Percentiles rank a stretch among this genome's conserved stretches.
Conservation (phyloP, 1,284 basidiomycete species). For the Sphaerobolus stellatus region DNA sequence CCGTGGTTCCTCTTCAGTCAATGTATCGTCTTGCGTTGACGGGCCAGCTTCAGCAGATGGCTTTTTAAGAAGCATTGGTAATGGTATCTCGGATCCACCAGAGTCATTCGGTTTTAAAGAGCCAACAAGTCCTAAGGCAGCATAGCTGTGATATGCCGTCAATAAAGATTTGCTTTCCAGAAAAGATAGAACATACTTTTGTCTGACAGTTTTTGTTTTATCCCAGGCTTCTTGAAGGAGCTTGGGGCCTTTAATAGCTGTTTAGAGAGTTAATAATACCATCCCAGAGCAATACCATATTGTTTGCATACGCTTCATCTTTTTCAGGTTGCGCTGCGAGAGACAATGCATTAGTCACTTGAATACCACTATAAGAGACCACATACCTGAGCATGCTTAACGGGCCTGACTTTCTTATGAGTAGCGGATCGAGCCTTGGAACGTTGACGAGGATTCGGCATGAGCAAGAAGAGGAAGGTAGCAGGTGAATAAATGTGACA, state of each 20-base stretch:
- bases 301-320: constrained; percentile 11
- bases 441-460: constrained; percentile 93
- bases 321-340: constrained; percentile 8
- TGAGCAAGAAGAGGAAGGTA: constrained; percentile 41
- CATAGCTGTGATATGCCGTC: constrained; percentile 55
- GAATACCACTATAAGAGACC: constrained; percentile 5
- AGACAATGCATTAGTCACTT: not conserved
- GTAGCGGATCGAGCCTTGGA: constrained; percentile 74
- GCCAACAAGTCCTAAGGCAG: constrained; percentile 70
- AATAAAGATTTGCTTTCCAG: not conserved
- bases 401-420: constrained; percentile 68
- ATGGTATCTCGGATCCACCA: constrained; percentile 56
- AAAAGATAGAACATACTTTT: constrained; percentile 69
- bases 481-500: too few relatives aligned
- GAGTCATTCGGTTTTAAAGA: constrained; percentile 63
- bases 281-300: not conserved
- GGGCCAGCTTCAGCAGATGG: constrained; percentile 7
- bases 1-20: constrained; percentile 46
- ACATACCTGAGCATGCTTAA: constrained; percentile 67
- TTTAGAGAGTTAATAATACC: constrained; percentile 6
- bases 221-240: constrained; percentile 87
- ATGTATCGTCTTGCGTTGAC: constrained; percentile 18
- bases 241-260: constrained; percentile 83
- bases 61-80: constrained; percentile 57
- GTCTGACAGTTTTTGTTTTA: constrained; percentile 82